Conservation (phyloP, 2,329 filamentous ascomycete species). For the Diaporthe sp. region DNA sequence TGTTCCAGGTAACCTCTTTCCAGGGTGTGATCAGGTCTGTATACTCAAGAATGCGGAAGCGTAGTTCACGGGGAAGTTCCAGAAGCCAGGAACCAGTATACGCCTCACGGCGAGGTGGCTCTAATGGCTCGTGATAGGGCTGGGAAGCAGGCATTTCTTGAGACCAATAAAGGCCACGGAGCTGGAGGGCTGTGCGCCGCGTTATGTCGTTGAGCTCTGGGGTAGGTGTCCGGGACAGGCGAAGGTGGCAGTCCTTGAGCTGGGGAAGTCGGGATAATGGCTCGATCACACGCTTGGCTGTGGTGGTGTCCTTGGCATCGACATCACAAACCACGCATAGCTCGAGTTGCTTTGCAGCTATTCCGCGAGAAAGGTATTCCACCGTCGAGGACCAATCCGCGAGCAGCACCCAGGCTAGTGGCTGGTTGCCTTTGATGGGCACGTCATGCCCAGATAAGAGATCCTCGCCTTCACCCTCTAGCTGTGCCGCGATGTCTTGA, state of each 20-base stretch:
- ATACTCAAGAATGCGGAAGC: neutral
- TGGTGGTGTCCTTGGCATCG: neutral
- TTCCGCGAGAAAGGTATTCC: neutral
- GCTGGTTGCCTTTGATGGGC: neutral
- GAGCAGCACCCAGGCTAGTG: neutral
- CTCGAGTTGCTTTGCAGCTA: neutral
- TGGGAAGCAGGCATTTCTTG: neutral
- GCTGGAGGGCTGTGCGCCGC: neutral
- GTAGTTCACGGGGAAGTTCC: neutral
- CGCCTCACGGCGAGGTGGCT: neutral
- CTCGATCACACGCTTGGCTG: neutral
- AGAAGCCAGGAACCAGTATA: neutral
- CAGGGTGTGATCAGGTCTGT: neutral
- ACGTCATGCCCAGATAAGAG: neutral
- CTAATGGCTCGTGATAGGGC: neutral
- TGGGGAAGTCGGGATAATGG: neutral
- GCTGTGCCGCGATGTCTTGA: neutral
- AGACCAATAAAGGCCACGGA: neutral
- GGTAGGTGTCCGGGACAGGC: neutral
- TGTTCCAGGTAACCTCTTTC: conserved; percentile 2
- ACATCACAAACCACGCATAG: neutral
- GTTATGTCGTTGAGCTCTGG: neutral
- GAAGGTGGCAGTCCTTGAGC: neutral
- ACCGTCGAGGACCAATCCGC: neutral
- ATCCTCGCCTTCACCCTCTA: neutral